Evolutionary conservation across 2,329 filamentous ascomycete genomes (phyloP).

Genomic region (Sphaerulina vaccinii): DNA sequence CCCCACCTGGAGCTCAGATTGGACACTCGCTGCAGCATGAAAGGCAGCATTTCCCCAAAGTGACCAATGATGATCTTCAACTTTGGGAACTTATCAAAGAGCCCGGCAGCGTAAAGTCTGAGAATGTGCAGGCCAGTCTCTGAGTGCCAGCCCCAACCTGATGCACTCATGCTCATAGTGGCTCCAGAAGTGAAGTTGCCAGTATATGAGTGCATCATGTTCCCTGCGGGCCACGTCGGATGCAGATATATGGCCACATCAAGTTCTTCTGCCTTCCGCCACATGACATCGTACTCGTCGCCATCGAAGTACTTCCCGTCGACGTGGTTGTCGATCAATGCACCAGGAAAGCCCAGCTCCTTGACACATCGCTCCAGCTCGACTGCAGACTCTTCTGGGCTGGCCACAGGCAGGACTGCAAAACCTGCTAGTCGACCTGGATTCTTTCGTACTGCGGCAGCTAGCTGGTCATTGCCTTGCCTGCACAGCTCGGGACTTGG

Average conservation of each 20-base stretch:
- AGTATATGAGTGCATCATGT: constrained; percentile 37
- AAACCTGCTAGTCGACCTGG: constrained; percentile 37
- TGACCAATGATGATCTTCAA: constrained; percentile 59
- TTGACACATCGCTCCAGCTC: constrained; percentile 38
- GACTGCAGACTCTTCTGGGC: constrained; percentile 33
- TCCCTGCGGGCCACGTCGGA: constrained; percentile 45
- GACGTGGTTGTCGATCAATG: constrained; percentile 40
- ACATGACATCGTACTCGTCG: constrained; percentile 34
- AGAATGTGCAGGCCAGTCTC: constrained; percentile 52
- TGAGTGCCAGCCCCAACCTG: constrained; percentile 53
- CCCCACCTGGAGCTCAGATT: constrained; percentile 33
- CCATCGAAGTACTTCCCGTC: constrained; percentile 39
- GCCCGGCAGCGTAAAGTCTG: constrained; percentile 51
- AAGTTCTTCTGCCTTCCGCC: constrained; percentile 41
- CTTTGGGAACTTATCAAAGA: constrained; percentile 56
- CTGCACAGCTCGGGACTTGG: constrained; percentile 30
- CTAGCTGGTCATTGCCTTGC: constrained; percentile 38
- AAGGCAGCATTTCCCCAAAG: constrained; percentile 59
- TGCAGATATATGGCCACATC: constrained; percentile 56
- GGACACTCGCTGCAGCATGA: constrained; percentile 52
- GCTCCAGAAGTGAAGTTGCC: constrained; percentile 39
- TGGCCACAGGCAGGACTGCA: constrained; percentile 36
- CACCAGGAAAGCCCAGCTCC: constrained; percentile 37
- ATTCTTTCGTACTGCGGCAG: constrained; percentile 31
- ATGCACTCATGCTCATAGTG: constrained; percentile 40